Evolutionary conservation across 192 early-diverging fungal genomes (phyloP), one percentile per base, ranked within the genome.

Genomic region (Oehlia diaphana): DNA sequence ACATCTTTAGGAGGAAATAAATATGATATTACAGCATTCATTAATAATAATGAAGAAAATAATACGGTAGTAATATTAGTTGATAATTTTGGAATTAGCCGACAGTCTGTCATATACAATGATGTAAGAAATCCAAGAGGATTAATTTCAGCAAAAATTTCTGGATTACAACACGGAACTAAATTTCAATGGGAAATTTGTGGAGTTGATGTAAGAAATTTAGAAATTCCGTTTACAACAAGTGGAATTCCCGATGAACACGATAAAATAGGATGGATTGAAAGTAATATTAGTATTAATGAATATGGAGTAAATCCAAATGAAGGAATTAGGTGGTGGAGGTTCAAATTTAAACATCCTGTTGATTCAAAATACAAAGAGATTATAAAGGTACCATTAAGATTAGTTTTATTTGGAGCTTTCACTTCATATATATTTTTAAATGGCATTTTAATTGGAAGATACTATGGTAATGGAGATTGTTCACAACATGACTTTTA

Each of bases 71-170:
- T 93, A 63, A 80, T 95, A 9, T 79, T 94, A 2, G 89, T 95
- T 42, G 94, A 96, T 74, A 93, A 90, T 63, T 94, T 89, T 79
- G 95, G 95, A 1, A 77, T 95, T 67, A 90, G 88, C 68, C 83
- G 93, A 33, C 91, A 93, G 68, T 87, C 93, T 0, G 87, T 91
- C 64, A 84, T 92, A 3, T 84, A 92, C 80, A 92, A 95, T 81
- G 94, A 96, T 82, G 88, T 91, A 35, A 88, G 90, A 16, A 91
- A 91, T 76, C 91, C 92, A 50, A 87, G 94, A 14, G 95, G 95
- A 9, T 80, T 96, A 47, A 87, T 92, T 62, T 88, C 89, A 1
- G 92, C 92, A 0, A 86, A 84, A 31, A 82, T 92, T 39, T 79
- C 83, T n/a, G 93, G 93, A 5, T 80, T 92, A 42, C 78, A 83